Conservation (phyloP, 192 early-diverging fungal species). For the Phlyctochytrium planicorne region DNA sequence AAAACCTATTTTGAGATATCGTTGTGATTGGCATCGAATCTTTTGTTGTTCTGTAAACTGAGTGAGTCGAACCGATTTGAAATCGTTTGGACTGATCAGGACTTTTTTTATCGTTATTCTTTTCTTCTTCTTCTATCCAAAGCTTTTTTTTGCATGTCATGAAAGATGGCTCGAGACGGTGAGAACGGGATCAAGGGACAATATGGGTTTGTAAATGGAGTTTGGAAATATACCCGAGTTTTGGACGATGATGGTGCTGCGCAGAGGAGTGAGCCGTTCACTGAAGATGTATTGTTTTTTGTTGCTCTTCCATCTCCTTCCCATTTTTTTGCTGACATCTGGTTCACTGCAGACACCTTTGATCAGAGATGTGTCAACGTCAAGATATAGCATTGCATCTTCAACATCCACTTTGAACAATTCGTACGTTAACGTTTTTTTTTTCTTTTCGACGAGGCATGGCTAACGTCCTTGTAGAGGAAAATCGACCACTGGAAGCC, state of each 20-base stretch:
- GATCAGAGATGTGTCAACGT: not conserved
- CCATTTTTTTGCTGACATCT: not conserved
- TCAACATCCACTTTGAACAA: no score
- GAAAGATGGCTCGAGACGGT: slow-evolving; percentile 1
- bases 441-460: no score
- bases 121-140: no score
- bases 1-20: no score
- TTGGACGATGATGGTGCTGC: not conserved
- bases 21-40: no score
- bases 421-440: no score
- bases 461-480: not conserved
- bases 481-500: not conserved
- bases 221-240: slow-evolving; percentile 3
- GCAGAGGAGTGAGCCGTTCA: not conserved
- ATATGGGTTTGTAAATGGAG: not conserved
- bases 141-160: no score
- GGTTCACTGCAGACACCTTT: not conserved
- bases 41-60: no score
- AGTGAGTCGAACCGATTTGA: no score
- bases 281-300: not conserved
- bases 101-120: no score
- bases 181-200: slow-evolving; percentile 4
- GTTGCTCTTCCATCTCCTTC: not conserved
- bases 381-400: no score
- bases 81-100: no score